These are phyloP conservation scores for Orbilia blumenaviensis DNA, from an alignment of 2,329 filamentous ascomycete species.

Conservation along the genomic window DNA sequence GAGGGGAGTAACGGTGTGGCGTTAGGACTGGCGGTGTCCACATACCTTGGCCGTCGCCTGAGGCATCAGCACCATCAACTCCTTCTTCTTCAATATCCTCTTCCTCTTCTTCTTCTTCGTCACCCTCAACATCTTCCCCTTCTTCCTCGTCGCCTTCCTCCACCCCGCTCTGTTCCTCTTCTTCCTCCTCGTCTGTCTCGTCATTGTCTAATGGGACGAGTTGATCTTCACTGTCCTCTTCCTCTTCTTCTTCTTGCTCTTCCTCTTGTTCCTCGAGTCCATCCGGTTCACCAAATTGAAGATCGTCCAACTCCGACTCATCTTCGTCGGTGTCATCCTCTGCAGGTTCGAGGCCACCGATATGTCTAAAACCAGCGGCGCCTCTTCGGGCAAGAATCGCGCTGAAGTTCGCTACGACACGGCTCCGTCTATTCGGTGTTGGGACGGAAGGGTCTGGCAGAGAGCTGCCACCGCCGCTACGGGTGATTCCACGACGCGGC, in stretches of 20 bases:
- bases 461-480: background rate
- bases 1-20: background rate
- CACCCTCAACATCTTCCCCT: slow-evolving; percentile 18
- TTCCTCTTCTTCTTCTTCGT: slow-evolving; percentile 18
- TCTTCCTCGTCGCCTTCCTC: slow-evolving; percentile 17
- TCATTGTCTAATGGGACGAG: slow-evolving; percentile 36
- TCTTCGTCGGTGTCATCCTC: slow-evolving; percentile 28
- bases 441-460: background rate
- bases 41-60: slow-evolving; percentile 33
- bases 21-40: background rate
- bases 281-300: slow-evolving; percentile 1
- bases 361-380: slow-evolving; percentile 41
- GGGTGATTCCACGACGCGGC: slow-evolving; percentile 28
- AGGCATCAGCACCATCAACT: slow-evolving; percentile 10
- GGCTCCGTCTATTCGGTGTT: slow-evolving; percentile 22
- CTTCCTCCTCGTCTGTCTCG: slow-evolving; percentile 43
- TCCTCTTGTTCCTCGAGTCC: slow-evolving; percentile 21
- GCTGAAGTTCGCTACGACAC: slow-evolving; percentile 45
- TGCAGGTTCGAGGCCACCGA: slow-evolving; percentile 42
- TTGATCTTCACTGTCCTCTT: slow-evolving; percentile 35
- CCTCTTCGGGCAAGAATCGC: slow-evolving; percentile 42
- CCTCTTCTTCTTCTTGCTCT: slow-evolving; percentile 30
- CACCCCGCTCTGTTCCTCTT: background rate
- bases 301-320: slow-evolving; percentile 12
- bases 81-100: slow-evolving; percentile 9